Evolutionary conservation across 208 protist genomes (phyloP).

Genomic region (Crithidia mellificae): DNA sequence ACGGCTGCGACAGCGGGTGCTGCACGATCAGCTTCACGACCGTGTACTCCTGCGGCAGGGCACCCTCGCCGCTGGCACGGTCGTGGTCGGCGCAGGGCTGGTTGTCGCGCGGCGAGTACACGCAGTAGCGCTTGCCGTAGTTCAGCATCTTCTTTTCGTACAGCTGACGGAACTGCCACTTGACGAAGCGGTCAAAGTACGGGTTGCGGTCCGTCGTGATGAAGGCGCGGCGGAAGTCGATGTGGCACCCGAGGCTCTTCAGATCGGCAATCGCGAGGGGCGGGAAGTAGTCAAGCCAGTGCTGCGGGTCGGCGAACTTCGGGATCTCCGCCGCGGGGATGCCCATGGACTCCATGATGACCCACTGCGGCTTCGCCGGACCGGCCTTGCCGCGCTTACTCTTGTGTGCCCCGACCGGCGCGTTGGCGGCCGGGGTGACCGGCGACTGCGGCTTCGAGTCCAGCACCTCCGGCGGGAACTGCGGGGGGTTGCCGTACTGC

Average conservation of each 20-base stretch:
- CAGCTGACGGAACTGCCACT: constrained; percentile 98
- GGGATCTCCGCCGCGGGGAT: constrained; percentile 96
- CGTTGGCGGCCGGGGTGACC: constrained; percentile 10
- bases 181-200: constrained; percentile 99
- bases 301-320: constrained; percentile 96
- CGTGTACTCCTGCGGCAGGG: constrained; percentile 97
- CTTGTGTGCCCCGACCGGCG: constrained; percentile 58
- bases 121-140: constrained; percentile 98
- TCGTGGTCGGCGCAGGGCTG: constrained; percentile 99
- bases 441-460: constrained; percentile 42
- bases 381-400: constrained; percentile 92
- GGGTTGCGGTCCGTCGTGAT: constrained; percentile 99
- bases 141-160: constrained; percentile 89
- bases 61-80: constrained; percentile 96
- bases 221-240: constrained; percentile 99
- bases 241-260: constrained; percentile 90
- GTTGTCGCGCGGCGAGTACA: constrained; percentile 98
- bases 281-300: constrained; percentile 99
- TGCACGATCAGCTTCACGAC: constrained; percentile 96
- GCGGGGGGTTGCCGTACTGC: constrained; percentile 88
- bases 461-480: constrained; percentile 71
- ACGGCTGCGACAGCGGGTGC: constrained; percentile 71
- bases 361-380: constrained; percentile 94
- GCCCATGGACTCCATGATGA: constrained; percentile 98
- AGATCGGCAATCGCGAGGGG: constrained; percentile 96